Conservation (phyloP, 495 filamentous ascomycete species). For the Xylaria flabelliformis region DNA sequence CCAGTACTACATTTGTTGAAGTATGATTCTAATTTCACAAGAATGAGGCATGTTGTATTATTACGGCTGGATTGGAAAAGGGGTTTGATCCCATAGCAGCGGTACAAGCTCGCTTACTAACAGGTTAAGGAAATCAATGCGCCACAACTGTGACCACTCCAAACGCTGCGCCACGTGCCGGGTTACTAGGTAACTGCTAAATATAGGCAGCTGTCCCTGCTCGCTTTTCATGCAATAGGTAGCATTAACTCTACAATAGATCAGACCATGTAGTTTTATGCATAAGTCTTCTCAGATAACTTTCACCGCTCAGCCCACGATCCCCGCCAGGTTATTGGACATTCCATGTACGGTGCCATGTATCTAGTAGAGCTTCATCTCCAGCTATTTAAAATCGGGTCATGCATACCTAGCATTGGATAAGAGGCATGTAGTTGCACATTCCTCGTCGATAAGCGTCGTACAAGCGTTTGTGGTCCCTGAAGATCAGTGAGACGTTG, state of each 20-base stretch:
- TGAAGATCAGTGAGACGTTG: conserved; percentile 5
- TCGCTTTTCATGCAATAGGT: neutral
- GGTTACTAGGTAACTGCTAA: conserved; percentile 1
- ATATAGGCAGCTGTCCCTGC: neutral
- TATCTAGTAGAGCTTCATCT: neutral
- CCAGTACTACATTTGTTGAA: neutral
- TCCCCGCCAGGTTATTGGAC: neutral
- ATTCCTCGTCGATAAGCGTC: neutral
- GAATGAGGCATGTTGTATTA: neutral
- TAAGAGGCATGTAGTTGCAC: neutral
- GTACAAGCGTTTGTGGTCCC: conserved; percentile 2
- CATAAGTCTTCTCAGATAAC: neutral
- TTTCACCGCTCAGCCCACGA: conserved; percentile 2
- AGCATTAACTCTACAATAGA: neutral
- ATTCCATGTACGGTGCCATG: neutral
- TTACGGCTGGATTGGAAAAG: neutral
- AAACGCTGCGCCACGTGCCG: conserved; percentile 1
- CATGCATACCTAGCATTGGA: neutral
- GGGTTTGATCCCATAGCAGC: neutral
- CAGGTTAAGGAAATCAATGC: neutral
- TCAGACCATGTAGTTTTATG: neutral
- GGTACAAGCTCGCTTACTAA: neutral
- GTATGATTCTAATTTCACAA: neutral
- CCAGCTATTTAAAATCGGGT: neutral
- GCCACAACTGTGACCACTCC: neutral